A percentile compares a stretch with the other conserved stretches of the same genome.
phyloP scores from a whole-genome alignment of 108 stramenopile species.

The Pseudonitzschia delicatissima region DNA sequence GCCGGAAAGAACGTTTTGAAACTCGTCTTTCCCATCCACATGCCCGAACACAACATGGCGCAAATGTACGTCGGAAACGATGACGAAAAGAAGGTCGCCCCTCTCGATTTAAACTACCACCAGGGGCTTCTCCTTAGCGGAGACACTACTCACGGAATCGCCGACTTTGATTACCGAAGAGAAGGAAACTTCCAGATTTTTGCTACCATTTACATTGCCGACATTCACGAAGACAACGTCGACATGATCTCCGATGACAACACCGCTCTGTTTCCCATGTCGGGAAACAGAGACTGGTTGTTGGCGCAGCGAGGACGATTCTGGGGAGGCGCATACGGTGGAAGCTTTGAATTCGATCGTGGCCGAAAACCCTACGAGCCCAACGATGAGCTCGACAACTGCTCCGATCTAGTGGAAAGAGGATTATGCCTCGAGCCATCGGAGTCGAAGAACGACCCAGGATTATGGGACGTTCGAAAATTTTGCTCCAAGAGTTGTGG shows the following conservation, averaged over 20 bases:
- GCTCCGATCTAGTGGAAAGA: neutral
- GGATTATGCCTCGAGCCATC: neutral
- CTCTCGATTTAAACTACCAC: slow-evolving; percentile 28
- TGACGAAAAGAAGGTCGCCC: slow-evolving; percentile 22
- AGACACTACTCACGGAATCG: slow-evolving; percentile 47
- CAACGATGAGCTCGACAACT: neutral
- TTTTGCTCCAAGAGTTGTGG: neutral
- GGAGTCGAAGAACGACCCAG: neutral
- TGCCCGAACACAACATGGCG: slow-evolving; percentile 37
- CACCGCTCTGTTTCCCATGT: slow-evolving; percentile 6
- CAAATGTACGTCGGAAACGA: slow-evolving; percentile 28
- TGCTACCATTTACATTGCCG: slow-evolving; percentile 48
- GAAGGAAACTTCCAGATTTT: slow-evolving; percentile 41
- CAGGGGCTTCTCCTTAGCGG: slow-evolving; percentile 40
- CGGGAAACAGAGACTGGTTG: neutral
- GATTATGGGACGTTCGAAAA: neutral
- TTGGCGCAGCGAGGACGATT: neutral
- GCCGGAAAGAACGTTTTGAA: slow-evolving; percentile 41
- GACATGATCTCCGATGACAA: neutral
- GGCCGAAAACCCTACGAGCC: neutral
- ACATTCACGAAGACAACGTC: slow-evolving; percentile 37
- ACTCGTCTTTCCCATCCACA: slow-evolving; percentile 50
- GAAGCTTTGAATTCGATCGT: neutral
- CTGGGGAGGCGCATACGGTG: neutral
- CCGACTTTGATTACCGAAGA: slow-evolving; percentile 46